Percentiles rank a stretch among this genome's conserved stretches.
These are phyloP conservation scores for Helichrysum umbraculigerum DNA, from an alignment of 129 eudicot genomes.

Conservation along the genomic window DNA sequence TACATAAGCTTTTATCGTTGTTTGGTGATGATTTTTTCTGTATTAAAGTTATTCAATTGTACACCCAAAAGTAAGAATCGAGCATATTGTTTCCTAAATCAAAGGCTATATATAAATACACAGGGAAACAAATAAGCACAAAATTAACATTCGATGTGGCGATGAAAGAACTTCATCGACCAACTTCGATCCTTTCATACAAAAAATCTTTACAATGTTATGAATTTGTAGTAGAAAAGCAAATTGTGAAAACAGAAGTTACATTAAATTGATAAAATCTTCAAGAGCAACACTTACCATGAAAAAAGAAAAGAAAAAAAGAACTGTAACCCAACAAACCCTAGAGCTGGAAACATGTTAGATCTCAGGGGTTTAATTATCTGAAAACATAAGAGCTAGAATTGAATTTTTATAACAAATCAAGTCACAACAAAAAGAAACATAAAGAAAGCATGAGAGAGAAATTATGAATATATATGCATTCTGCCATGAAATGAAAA, in stretches of 20 bases:
- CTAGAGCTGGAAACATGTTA: conserved; percentile 20
- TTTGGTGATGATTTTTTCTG: not conserved
- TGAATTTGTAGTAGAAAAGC: not conserved
- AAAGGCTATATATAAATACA: not conserved
- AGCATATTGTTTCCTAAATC: not conserved
- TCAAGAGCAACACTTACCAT: not conserved
- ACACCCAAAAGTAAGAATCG: no score
- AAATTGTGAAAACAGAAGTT: not conserved
- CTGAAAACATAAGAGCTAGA: not conserved
- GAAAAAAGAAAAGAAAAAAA: not conserved
- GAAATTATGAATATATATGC: conserved; percentile 8
- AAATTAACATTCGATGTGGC: not conserved
- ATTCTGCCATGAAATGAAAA: conserved; percentile 35
- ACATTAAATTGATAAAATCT: not conserved
- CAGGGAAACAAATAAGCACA: not conserved
- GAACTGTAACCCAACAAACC: conserved; percentile 19
- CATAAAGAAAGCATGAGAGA: conserved; percentile 36
- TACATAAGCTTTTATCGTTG: no score
- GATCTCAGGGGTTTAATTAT: not conserved
- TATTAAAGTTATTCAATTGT: no score
- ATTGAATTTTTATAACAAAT: conserved; percentile 1
- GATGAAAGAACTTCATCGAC: not conserved
- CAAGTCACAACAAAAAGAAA: conserved; percentile 29
- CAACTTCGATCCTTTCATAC: conserved; percentile 1
- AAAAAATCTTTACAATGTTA: not conserved